Base-by-base conservation (phyloP, 2,329 filamentous ascomycete species). In the Pestalotiopsis fici region DNA sequence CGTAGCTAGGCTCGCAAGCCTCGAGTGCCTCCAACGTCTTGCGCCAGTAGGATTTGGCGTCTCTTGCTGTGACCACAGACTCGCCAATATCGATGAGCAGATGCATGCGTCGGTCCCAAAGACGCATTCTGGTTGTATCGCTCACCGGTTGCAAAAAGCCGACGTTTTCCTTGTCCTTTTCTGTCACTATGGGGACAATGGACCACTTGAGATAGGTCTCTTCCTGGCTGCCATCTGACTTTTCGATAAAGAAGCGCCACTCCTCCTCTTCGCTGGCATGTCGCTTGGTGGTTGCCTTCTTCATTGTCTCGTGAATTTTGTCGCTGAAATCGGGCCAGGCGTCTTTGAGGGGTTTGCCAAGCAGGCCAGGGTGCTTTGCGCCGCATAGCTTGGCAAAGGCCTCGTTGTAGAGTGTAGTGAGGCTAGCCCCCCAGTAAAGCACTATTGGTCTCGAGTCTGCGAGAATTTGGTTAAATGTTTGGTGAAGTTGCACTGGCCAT, bases 371-470 rank as follows among this genome's bases (percentile, higher is more conserved):
- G 73, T 93, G 90, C 67, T 89, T 90, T 66, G 88, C 83, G 13
- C 89, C 90, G 62, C 88, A 88, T 21, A 91, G 82, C 66, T 85
- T 79, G 67, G 87, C 83, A 72, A 93, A 93, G 0, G 91, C 89
- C 72, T 92, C 90, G 71, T 94, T 94, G 78, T 94, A 94, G 11
- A 94, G 87, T 7, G 86, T 86, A 18, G 90, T 85, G 55, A 88
- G 83, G 13, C 90, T 84, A 2, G 84, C 80, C 1, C 89, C 89
- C 89, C 89, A 91, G 71, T 90, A 91, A 78, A 90, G 87, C 11
- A 87, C 87, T 27, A 86, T 83, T 4, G 87, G 85, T 21, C 80
- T 77, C 4, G 80, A 80, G 71, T 84, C 82, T 21, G 81, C 79
- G 57, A 85, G 77, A 15, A 83, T 76, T 67, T 84, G 79, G 50